Evolutionary conservation across 768 basidiomycete genomes (phyloP), one percentile per base, ranked within the genome.

Genomic region (Collybiopsis luxurians): DNA sequence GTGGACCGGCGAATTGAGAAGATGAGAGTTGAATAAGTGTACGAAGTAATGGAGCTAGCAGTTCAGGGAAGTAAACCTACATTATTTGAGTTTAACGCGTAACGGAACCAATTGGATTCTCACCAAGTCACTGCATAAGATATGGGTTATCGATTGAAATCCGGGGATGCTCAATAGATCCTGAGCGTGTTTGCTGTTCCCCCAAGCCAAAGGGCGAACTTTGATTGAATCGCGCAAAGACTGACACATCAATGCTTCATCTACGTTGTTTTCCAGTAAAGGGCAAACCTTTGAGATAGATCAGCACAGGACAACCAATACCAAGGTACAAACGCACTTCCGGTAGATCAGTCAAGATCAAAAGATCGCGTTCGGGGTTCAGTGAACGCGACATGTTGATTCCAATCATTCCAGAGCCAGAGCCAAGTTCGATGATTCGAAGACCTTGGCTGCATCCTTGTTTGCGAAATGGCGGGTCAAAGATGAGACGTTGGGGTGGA

Each of bases 121-220:
- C 72, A 91, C 91, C 54, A 95, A 78, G 70, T 94, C 92, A 66
- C 92, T 93, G 69, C 91, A 90, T 21, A 93, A 67, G 44, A 95
- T 79, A 64, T 91, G 89, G 1, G 86, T 87, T 52, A 83, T n/a
- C 2, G 43, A 44, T 17, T 4, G 9, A 39, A 9, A 4, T 2
- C 12, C 13, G n/a, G 27, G 2, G 17, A 11, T 10, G 15, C 31
- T 1, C 1, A 69, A 59, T 47, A 84, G 71, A 43, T 81, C 76
- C 12, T 48, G 38, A 2, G 73, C 79, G 59, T 88, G 78, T 15
- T 71, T 63, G 0, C 60, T 53, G 57, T 77, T 77, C 2, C 91
- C 92, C 92, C 92, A 95, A 12, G 84, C 69, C 36, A 95, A 73
- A 5, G 89, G 82, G 34, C 78, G 67, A 27, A 91, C 80, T 7